phyloP scores from a whole-genome alignment of 768 basidiomycete genomes.

The Lactarius indigo region DNA sequence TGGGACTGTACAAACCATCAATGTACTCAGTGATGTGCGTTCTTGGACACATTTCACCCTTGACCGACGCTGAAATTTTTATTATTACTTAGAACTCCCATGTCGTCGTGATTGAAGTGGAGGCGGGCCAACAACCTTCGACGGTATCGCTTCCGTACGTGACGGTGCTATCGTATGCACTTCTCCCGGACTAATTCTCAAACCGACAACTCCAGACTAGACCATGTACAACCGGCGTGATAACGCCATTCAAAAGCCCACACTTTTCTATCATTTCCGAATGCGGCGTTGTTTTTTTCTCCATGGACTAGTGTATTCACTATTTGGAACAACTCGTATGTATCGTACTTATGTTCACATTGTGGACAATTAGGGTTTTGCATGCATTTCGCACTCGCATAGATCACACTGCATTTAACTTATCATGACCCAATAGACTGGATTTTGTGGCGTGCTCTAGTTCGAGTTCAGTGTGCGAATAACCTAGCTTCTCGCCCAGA shows the following conservation, averaged over 20 bases:
- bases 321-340: slow-evolving; percentile 14
- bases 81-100: slow-evolving; percentile 50
- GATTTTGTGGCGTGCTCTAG: slow-evolving; percentile 4
- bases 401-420: slow-evolving; percentile 15
- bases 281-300: not conserved
- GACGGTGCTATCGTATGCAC: not conserved
- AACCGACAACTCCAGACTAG: slow-evolving; percentile 4
- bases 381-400: slow-evolving; percentile 4
- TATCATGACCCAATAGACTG: slow-evolving; percentile 14
- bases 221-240: slow-evolving; percentile 14
- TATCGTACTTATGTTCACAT: slow-evolving; percentile 6
- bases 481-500: slow-evolving; percentile 7
- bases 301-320: slow-evolving; percentile 7
- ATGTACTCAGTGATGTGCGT: slow-evolving; percentile 55
- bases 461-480: slow-evolving; percentile 13
- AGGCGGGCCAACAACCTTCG: slow-evolving; percentile 36
- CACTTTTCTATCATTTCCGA: not conserved
- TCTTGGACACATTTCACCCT: not conserved
- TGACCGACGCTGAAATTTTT: not conserved
- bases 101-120: slow-evolving; percentile 46
- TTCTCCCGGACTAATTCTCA: not conserved
- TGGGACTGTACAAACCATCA: slow-evolving; percentile 55
- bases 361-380: slow-evolving; percentile 9
- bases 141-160: slow-evolving; percentile 58
- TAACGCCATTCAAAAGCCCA: slow-evolving; percentile 2